Evolutionary conservation across 352 stramenopile genomes (phyloP), one percentile per base, ranked within the genome.

Genomic region (Globisporangium iwayamae): DNA sequence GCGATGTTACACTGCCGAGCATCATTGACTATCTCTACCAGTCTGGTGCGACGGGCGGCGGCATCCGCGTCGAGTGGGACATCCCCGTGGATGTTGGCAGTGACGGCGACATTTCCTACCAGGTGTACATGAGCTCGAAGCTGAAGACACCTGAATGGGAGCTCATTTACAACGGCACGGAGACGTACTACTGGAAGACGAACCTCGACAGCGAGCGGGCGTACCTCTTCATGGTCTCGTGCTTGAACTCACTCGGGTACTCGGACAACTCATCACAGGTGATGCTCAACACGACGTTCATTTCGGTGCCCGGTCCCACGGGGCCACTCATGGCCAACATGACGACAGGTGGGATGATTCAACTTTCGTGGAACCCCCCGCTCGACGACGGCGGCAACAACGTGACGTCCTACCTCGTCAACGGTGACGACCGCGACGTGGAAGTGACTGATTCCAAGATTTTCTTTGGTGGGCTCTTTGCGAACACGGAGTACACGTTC

Each of bases 301-400:
- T 86, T 9, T 90, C 81, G 0, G 64, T 78, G 3, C 81, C 81
- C 13, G 81, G 81, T 3, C 81, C 81, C 8, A 67, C 72, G 2
- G 70, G 72, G 1, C 30, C 58, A 0, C 61, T 87, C 18, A 36
- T 43, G 0, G 13, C 67, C 0, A 16, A 62, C 2, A 67, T 53
- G 14, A 39, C 47, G 13, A 83, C 79, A 0, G 79, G 81, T 4
- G 81, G 81, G 5, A 74, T 76, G 55, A 62, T 90, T 1, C 28
- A 67, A 0, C 60, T 89, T 18, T 60, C 59, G 1, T 90, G 81
- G 81, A 63, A 39, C 8, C 62, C 63, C 2, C 75, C 81, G 1
- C 69, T 82, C 25, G 81, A 90, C 68, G 69, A 89, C 32, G 81
- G 81, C 4, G 81, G 81, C 8, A 85, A 71, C 55, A 11, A 57